Base-by-base conservation (phyloP, 1,139 yeast species). In the Lizanozyma gosingica region DNA sequence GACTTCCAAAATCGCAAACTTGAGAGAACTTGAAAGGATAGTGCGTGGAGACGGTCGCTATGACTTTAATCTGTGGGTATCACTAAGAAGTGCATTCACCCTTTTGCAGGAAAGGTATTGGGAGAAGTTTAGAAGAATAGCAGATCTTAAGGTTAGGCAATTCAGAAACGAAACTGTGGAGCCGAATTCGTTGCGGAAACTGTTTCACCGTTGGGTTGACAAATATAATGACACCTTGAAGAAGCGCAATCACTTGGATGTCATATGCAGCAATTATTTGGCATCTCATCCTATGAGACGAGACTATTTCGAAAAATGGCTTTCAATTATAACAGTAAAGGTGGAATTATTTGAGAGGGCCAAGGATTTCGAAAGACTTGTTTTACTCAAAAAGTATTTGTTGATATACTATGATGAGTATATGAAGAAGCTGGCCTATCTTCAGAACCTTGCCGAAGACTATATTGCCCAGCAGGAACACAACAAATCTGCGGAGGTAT, bases 321-420 rank as follows among this genome's bases (percentile, higher is more conserved):
- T 35, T 8, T 8, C 27, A 11, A 14, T 34, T 4, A 33, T 42
- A 14, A 37, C 16, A 15, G 15, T 27, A 4, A 38, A 33, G 18
- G n/a, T 38, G 11, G 29, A 39, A 9, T 33, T 38, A 14, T 15
- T 17, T 14, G 39, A 39, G 2, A 37, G 37, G 16, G 57, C 65
- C 2, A 36, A 37, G 2, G 44, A 44, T 0, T 65, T 67, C 45
- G 55, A 59, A 34, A 39, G 43, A 1, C 43, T 45, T 1, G 43
- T 63, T 3, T 48, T 65, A 2, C 45, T 47, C 37, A 65, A 64
- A 41, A 63, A 60, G 45, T 55, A 52, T 33, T 43, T 61, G 39
- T 47, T 61, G 2, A 55, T 57, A 6, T 67, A 73, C 72, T 65
- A 62, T 40, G 64, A 63, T 37, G 56, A 55, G 39, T 62, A 49